These are phyloP conservation scores for Phylloporus scabripes DNA, from an alignment of 768 basidiomycete species.

Conservation along the genomic window DNA sequence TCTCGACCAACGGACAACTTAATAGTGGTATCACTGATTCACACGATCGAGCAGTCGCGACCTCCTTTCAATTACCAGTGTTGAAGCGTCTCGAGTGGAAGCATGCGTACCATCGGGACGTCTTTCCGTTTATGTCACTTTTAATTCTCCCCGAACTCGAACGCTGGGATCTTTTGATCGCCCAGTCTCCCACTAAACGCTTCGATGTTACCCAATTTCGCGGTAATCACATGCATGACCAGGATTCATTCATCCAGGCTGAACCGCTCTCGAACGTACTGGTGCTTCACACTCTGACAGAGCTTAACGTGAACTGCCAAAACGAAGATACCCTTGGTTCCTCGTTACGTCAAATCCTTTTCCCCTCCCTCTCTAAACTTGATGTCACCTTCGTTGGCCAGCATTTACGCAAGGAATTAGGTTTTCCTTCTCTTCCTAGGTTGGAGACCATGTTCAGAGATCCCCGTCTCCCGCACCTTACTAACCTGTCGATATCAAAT, in stretches of 20 bases:
- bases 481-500: slow-evolving; percentile 46
- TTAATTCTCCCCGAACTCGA: slow-evolving; percentile 37
- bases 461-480: slow-evolving; percentile 47
- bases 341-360: slow-evolving; percentile 39
- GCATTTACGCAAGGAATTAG: slow-evolving; percentile 17
- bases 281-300: slow-evolving; percentile 32
- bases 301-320: slow-evolving; percentile 40
- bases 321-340: slow-evolving; percentile 36
- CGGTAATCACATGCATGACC: slow-evolving; percentile 26
- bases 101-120: slow-evolving; percentile 38
- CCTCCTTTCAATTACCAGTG: slow-evolving; percentile 32
- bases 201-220: slow-evolving; percentile 25
- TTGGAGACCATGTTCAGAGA: slow-evolving; percentile 52
- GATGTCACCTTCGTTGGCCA: slow-evolving; percentile 39
- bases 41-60: slow-evolving; percentile 4
- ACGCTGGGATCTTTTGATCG: slow-evolving; percentile 41
- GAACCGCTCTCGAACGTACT: slow-evolving; percentile 25
- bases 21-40: slow-evolving; percentile 5
- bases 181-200: slow-evolving; percentile 28
- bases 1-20: slow-evolving; percentile 10
- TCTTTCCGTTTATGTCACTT: slow-evolving; percentile 41
- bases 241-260: slow-evolving; percentile 26
- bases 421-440: slow-evolving; percentile 37
- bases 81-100: slow-evolving; percentile 46
- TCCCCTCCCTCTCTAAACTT: slow-evolving; percentile 42